Conservation (phyloP, 2,329 filamentous ascomycete species). For the Xylaria arbuscula region DNA sequence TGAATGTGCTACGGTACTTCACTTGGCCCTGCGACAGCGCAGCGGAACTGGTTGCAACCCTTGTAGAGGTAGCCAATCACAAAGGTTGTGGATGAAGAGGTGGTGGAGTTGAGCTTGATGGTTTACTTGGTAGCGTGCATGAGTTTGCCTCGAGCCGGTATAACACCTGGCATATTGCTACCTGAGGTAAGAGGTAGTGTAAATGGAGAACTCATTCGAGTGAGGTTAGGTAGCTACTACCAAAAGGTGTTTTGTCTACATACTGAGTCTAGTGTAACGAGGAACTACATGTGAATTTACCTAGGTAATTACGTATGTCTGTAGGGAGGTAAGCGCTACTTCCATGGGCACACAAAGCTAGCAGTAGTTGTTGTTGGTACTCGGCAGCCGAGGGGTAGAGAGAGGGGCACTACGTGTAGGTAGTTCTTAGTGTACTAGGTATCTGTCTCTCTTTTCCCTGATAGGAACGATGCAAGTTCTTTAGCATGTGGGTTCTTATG, state of each 20-base stretch:
- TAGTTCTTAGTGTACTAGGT: background rate
- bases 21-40: background rate
- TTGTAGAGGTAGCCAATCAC: constrained; percentile 16
- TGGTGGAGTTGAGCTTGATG: background rate
- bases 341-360: too few relatives aligned
- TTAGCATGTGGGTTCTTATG: constrained; percentile 15
- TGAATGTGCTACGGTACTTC: constrained; percentile 1
- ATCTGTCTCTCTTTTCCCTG: background rate
- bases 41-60: constrained; percentile 5
- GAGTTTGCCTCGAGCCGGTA: background rate
- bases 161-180: background rate
- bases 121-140: background rate
- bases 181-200: too few relatives aligned
- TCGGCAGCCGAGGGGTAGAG: background rate
- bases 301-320: too few relatives aligned
- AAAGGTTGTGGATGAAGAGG: background rate
- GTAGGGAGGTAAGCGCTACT: too few relatives aligned
- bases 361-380: background rate
- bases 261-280: too few relatives aligned
- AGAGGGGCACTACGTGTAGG: background rate
- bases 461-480: constrained; percentile 1
- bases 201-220: too few relatives aligned
- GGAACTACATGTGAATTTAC: too few relatives aligned
- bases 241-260: too few relatives aligned
- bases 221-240: too few relatives aligned